phyloP scores from a whole-genome alignment of 176 grass and related monocot genomes.

The Triticum dicoccoides region DNA sequence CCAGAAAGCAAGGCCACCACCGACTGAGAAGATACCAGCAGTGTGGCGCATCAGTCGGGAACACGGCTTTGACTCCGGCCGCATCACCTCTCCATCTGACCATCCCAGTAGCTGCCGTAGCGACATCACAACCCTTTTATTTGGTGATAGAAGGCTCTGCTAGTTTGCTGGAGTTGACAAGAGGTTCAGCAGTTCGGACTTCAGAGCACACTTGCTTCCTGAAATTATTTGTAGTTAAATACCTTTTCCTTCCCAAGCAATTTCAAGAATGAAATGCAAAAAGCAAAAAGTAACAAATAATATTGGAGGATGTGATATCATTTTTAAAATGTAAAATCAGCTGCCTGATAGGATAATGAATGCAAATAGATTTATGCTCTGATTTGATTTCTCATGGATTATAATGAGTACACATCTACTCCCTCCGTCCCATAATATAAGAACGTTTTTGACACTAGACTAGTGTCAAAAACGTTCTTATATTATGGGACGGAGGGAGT shows the following conservation, averaged over 20 bases:
- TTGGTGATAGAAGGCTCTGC: not conserved
- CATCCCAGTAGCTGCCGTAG: constrained; percentile 53
- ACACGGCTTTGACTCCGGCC: constrained; percentile 77
- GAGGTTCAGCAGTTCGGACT: not conserved
- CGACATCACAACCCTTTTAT: constrained; percentile 42
- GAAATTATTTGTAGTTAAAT: not conserved
- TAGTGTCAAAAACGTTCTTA: too few relatives aligned
- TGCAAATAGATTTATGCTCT: not conserved
- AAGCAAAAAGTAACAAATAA: not conserved
- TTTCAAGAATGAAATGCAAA: not conserved
- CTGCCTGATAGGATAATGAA: not conserved
- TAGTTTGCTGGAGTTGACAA: not conserved
- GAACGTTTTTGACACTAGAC: too few relatives aligned
- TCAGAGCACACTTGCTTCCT: not conserved
- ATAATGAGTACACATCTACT: not conserved
- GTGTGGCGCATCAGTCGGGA: constrained; percentile 76
- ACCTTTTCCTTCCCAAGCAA: not conserved
- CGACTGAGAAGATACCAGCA: constrained; percentile 76
- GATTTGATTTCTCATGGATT: not conserved
- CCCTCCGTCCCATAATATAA: too few relatives aligned
- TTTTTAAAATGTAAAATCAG: not conserved
- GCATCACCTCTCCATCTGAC: constrained; percentile 94
- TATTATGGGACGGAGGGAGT: too few relatives aligned
- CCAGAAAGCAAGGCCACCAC: constrained; percentile 73
- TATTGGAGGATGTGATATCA: not conserved